Conservation (phyloP, 1,139 yeast species). For the Suhomyces taliae region DNA sequence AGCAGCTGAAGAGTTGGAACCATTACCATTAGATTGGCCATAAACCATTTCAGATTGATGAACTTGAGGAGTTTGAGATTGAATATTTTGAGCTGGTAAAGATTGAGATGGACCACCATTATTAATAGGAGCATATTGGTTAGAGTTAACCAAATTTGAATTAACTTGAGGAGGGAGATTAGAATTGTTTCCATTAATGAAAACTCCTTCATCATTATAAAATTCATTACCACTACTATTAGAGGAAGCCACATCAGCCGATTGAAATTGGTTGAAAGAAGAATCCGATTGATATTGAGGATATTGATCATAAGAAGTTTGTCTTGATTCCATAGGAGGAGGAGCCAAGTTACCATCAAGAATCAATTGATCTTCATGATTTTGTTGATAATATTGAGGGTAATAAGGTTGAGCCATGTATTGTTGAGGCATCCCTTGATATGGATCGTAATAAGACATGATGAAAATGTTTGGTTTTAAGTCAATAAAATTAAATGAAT, state of each 20-base stretch:
- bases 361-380: conserved; percentile 12
- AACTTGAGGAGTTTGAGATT: conserved; percentile 6
- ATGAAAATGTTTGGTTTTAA: conserved; percentile 5
- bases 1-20: conserved; percentile 34
- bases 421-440: conserved; percentile 43
- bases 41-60: conserved; percentile 10
- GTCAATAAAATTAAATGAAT: background rate
- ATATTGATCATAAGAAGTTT: conserved; percentile 16
- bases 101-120: conserved; percentile 2
- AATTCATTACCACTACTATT: conserved; percentile 23
- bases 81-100: conserved; percentile 3
- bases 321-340: conserved; percentile 16
- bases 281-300: conserved; percentile 16
- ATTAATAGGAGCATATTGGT: conserved; percentile 6
- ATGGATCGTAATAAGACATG: conserved; percentile 50
- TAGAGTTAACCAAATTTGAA: conserved; percentile 4
- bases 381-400: conserved; percentile 33
- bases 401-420: conserved; percentile 37
- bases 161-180: conserved; percentile 3
- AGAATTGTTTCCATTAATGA: conserved; percentile 15
- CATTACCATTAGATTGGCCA: conserved; percentile 13
- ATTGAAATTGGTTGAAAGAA: conserved; percentile 10
- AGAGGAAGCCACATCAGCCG: conserved; percentile 14
- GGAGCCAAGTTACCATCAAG: conserved; percentile 12
- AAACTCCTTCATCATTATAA: conserved; percentile 26